A percentile compares a stretch with the other conserved stretches of the same genome.
Evolutionary conservation across 2,329 filamentous ascomycete genomes (phyloP).

Genomic region (Fusarium sp.): DNA sequence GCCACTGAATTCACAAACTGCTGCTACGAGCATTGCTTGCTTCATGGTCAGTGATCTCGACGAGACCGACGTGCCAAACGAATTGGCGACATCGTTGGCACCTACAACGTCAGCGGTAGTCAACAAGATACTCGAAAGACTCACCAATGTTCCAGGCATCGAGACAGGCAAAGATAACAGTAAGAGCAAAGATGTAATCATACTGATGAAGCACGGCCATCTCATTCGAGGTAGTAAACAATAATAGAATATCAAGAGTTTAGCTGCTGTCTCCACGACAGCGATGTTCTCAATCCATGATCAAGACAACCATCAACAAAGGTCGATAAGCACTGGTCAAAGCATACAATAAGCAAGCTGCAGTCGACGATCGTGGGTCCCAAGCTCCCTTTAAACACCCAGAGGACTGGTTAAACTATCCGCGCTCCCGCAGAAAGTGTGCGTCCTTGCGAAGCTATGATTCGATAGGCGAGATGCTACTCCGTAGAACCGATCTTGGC

Average conservation of each 20-base stretch:
- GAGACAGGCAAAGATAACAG: constrained; percentile 64
- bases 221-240: background rate
- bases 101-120: constrained; percentile 42
- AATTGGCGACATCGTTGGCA: constrained; percentile 77
- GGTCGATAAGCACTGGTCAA: constrained; percentile 8
- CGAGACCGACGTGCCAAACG: constrained; percentile 77
- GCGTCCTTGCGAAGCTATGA: constrained; percentile 27
- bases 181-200: constrained; percentile 65
- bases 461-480: constrained; percentile 25
- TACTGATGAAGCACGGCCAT: constrained; percentile 57
- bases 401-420: constrained; percentile 23
- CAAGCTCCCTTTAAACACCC: constrained; percentile 16
- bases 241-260: background rate
- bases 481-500: constrained; percentile 15
- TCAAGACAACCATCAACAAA: constrained; percentile 10
- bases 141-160: constrained; percentile 68
- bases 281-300: constrained; percentile 34
- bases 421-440: constrained; percentile 21
- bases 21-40: constrained; percentile 67
- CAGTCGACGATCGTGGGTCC: background rate
- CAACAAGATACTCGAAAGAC: background rate
- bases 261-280: constrained; percentile 26
- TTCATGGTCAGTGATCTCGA: constrained; percentile 71
- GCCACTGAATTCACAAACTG: constrained; percentile 69
- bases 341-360: constrained; percentile 5